Evolutionary conservation across 441 rosid genomes (phyloP).

Genomic region (Arabidopsis lyrata): DNA sequence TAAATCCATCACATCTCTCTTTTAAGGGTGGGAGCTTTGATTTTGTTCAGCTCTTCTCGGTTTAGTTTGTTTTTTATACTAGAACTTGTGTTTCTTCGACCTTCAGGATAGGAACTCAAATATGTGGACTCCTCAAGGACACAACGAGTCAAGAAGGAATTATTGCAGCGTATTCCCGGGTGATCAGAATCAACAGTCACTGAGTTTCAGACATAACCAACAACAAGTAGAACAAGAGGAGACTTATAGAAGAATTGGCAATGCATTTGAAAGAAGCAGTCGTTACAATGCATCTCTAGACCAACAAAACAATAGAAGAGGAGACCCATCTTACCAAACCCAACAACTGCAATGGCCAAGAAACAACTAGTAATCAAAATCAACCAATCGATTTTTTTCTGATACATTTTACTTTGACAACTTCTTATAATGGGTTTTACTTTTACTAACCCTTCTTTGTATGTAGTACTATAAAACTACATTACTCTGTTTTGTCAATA

Average conservation of each 20-base stretch:
- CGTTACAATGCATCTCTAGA: conserved; percentile 34
- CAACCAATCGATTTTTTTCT: conserved; percentile 13
- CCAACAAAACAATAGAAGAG: conserved; percentile 71
- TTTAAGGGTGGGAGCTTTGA: neutral
- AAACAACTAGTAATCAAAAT: conserved; percentile 59
- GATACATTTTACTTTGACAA: neutral
- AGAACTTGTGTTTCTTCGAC: neutral
- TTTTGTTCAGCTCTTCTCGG: neutral
- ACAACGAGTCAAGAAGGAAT: conserved; percentile 62
- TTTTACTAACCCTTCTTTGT: neutral
- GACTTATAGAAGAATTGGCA: conserved; percentile 67
- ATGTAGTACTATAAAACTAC: neutral
- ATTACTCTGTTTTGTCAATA: neutral
- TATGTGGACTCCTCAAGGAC: conserved; percentile 73
- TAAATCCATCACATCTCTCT: neutral
- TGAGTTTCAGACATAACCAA: conserved; percentile 63
- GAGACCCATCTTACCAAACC: conserved; percentile 73
- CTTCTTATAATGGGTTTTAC: neutral
- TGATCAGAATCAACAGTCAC: conserved; percentile 85
- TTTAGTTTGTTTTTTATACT: neutral
- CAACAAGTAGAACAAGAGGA: conserved; percentile 36
- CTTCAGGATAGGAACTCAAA: conserved; percentile 76
- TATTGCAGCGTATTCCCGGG: conserved; percentile 73
- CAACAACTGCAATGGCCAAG: conserved; percentile 73
- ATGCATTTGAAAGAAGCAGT: conserved; percentile 38